Evolutionary conservation across 805 yeast genomes (phyloP), one percentile per base, ranked within the genome.

Genomic region (Yamadazyma philogaea): DNA sequence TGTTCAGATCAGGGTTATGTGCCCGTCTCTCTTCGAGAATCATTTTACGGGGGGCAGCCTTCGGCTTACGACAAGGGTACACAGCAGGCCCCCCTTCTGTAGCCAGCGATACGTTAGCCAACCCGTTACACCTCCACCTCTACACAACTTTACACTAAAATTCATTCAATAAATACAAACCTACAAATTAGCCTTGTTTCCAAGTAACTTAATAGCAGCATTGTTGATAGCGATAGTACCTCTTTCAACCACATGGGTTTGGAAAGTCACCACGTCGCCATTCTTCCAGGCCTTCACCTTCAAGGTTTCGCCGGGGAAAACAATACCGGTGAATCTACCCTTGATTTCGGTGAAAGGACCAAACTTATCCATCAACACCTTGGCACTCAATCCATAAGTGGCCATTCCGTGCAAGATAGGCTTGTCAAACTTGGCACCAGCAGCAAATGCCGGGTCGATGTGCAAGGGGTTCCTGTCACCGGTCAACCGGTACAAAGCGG

Each of bases 391-490:
- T 47, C 99, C 99, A 61, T 87, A 79, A 15, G 87, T 77, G 57
- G 95, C 85, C 65, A 91, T 76, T 33, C 99, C 99, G 67, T 91
- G 99, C 51, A 91, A 75, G 53, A 91, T 91, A 37, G 99, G 99
- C 42, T 71, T 68, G 37, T 80, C 81, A 63, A 91, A 91, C 47
- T 84, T 84, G 37, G 91, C 97, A 44, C 86, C 86, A 49, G 82
- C 78, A 12, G 98, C 97, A 66, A 90, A 84, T 22, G 63, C 72
- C 15, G 98, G 97, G 68, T 91, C 98, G 60, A 91, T 83, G 70
- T 90, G 99, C 54, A 91, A 76, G 46, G 99, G 99, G 65, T 91
- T 91, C 64, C 82, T 82, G 71, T 91, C 99, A 42, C 96, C 98
- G 47, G 91, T 83, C 47, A 91, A 72, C 62, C 99, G 79, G 71